A percentile compares a stretch with the other conserved stretches of the same genome.
phyloP scores from a whole-genome alignment of 2,329 filamentous ascomycete species.

The Paecilomyces fulvus region DNA sequence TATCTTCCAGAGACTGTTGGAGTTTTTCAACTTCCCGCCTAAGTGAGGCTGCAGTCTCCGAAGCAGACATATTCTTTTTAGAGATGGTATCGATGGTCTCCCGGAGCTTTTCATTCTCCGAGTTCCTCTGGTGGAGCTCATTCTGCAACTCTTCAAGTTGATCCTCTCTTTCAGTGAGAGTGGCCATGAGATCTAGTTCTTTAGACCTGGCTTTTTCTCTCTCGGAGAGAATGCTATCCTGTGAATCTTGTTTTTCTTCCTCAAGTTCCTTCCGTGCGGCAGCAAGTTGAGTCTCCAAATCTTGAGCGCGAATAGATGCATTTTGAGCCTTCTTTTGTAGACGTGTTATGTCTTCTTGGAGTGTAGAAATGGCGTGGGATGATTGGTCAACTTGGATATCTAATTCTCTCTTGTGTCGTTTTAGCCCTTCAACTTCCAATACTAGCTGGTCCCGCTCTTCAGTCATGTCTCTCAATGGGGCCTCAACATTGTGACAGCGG shows the following conservation, averaged over 20 bases:
- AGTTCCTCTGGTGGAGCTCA: constrained; percentile 17
- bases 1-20: constrained; percentile 14
- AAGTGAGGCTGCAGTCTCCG: constrained; percentile 14
- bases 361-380: constrained; percentile 24
- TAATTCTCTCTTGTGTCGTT: constrained; percentile 4
- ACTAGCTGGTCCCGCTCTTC: constrained; percentile 25
- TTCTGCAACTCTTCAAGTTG: constrained; percentile 35
- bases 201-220: constrained; percentile 22
- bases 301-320: constrained; percentile 29
- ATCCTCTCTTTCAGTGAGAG: constrained; percentile 38
- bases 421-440: constrained; percentile 23
- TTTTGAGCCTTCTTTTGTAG: constrained; percentile 29
- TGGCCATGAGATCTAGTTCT: constrained; percentile 37
- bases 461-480: constrained; percentile 40
- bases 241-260: constrained; percentile 23
- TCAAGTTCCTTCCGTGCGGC: constrained; percentile 29
- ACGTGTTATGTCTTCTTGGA: constrained; percentile 34
- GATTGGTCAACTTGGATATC: constrained; percentile 25
- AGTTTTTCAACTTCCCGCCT: constrained; percentile 16
- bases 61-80: constrained; percentile 15
- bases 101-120: constrained; percentile 13
- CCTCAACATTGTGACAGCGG: constrained; percentile 48
- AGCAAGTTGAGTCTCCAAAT: constrained; percentile 25
- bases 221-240: constrained; percentile 17
- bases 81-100: constrained; percentile 14